Percentiles rank a stretch among this genome's conserved stretches.
Conservation (phyloP, 1,284 basidiomycete genomes). For the Ustilago bromivora region DNA sequence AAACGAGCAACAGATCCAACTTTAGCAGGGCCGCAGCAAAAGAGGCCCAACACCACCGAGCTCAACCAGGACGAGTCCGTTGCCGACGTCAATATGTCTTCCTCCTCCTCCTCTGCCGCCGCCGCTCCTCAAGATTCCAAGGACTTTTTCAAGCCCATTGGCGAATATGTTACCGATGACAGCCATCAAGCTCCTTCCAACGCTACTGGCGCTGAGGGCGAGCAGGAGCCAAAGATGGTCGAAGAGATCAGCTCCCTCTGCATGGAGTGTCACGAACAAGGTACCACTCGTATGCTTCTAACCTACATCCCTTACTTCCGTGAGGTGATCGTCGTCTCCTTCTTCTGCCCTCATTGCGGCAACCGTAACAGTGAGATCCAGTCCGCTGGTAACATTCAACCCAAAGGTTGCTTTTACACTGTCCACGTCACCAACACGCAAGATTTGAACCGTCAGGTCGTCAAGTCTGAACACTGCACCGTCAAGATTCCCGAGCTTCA, state of each 20-base stretch:
- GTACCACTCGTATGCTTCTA: slow-evolving; percentile 88
- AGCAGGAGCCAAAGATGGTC: slow-evolving; percentile 58
- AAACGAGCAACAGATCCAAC: slow-evolving; percentile 43
- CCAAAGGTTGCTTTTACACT: slow-evolving; percentile 77
- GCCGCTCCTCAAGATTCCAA: slow-evolving; percentile 26
- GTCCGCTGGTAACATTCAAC: slow-evolving; percentile 85
- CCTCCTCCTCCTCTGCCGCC: slow-evolving; percentile 40
- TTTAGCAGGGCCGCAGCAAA: slow-evolving; percentile 31
- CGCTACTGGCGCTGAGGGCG: slow-evolving; percentile 28
- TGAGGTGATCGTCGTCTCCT: slow-evolving; percentile 95
- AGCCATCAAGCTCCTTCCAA: slow-evolving; percentile 1
- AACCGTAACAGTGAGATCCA: slow-evolving; percentile 93
- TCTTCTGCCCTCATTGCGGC: slow-evolving; percentile 94
- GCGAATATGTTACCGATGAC: slow-evolving; percentile 47
- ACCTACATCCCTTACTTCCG: slow-evolving; percentile 96
- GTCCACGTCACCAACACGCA: slow-evolving; percentile 78
- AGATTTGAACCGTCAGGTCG: slow-evolving; percentile 92
- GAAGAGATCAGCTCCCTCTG: slow-evolving; percentile 84
- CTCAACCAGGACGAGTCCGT: slow-evolving; percentile 3
- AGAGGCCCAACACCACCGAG: slow-evolving; percentile 45
- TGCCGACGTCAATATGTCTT: slow-evolving; percentile 37
- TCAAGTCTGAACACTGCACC: slow-evolving; percentile 87
- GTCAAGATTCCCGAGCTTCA: slow-evolving; percentile 88
- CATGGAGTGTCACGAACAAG: slow-evolving; percentile 93
- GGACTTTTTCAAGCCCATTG: slow-evolving; percentile 62